Conservation (phyloP, 2,329 filamentous ascomycete species). For the Fonsecaea multimorphosa region DNA sequence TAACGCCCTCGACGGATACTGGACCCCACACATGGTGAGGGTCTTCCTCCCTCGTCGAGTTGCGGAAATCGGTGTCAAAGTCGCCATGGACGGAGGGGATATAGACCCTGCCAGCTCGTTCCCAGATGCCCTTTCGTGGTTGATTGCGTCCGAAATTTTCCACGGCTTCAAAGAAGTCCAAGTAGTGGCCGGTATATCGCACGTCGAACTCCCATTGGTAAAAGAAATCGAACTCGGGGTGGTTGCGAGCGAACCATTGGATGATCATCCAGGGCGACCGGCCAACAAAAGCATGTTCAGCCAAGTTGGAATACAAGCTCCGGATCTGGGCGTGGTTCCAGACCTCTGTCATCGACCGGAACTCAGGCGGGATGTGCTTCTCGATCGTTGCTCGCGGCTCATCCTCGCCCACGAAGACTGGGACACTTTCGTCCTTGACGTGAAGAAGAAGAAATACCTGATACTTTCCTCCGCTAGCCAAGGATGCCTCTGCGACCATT, state of each 20-base stretch:
- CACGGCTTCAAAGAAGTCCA: slow-evolving; percentile 75
- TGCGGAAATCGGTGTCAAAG: slow-evolving; percentile 47
- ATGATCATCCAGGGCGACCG: slow-evolving; percentile 70
- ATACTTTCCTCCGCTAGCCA: slow-evolving; percentile 84
- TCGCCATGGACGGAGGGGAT: slow-evolving; percentile 59
- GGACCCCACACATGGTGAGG: slow-evolving; percentile 66
- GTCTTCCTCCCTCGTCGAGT: slow-evolving; percentile 36
- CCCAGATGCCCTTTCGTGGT: slow-evolving; percentile 65
- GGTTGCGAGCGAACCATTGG: slow-evolving; percentile 75
- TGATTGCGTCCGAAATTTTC: slow-evolving; percentile 60
- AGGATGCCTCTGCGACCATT: slow-evolving; percentile 79
- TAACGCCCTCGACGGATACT: slow-evolving; percentile 63
- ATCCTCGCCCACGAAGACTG: slow-evolving; percentile 72
- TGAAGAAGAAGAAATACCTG: slow-evolving; percentile 82
- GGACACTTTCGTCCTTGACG: slow-evolving; percentile 74
- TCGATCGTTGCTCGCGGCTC: slow-evolving; percentile 67
- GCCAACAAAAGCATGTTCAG: slow-evolving; percentile 40
- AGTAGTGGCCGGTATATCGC: slow-evolving; percentile 79
- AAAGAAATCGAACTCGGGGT: slow-evolving; percentile 79
- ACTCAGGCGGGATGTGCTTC: slow-evolving; percentile 69
- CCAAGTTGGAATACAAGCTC: slow-evolving; percentile 40
- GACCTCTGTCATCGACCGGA: slow-evolving; percentile 72
- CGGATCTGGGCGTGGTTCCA: slow-evolving; percentile 62
- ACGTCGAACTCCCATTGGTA: slow-evolving; percentile 92
- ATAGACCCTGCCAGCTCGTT: slow-evolving; percentile 63